phyloP scores from a whole-genome alignment of 768 basidiomycete species.

The Leccinum ochraceum region DNA sequence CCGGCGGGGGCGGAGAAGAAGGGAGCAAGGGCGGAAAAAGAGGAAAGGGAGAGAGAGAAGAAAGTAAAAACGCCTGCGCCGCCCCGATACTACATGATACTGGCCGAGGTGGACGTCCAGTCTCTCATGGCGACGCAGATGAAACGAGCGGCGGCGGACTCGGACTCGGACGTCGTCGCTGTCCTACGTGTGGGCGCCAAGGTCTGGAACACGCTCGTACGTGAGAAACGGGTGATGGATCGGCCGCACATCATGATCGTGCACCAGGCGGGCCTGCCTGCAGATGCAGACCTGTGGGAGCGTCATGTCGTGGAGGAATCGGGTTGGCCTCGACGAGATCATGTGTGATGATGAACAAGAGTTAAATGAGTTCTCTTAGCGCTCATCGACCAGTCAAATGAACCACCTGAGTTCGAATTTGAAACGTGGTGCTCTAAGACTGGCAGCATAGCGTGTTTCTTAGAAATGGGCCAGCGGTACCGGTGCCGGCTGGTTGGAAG shows the following conservation, averaged over 20 bases:
- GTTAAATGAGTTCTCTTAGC: too few species aligned
- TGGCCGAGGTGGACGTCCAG: conserved; percentile 69
- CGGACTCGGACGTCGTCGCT: conserved; percentile 14
- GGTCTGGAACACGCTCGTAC: conserved; percentile 53
- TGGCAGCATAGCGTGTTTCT: too few species aligned
- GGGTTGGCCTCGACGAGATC: not conserved
- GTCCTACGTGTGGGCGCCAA: conserved; percentile 30
- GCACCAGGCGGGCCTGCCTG: conserved; percentile 20
- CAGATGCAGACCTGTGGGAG: conserved; percentile 5
- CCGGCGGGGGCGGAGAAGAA: conserved; percentile 22
- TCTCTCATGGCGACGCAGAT: conserved; percentile 48
- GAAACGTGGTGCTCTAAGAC: too few species aligned
- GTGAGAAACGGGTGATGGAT: conserved; percentile 43
- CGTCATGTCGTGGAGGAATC: conserved; percentile 8
- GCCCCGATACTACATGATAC: conserved; percentile 76
- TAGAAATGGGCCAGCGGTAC: too few species aligned
- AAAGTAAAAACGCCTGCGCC: conserved; percentile 22
- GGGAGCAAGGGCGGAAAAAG: not conserved
- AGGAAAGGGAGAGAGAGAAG: conserved; percentile 21
- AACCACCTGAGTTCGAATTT: too few species aligned
- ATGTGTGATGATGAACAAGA: not conserved
- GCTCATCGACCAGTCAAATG: too few species aligned
- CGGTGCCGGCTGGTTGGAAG: too few species aligned
- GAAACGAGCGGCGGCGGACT: conserved; percentile 11
- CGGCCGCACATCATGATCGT: conserved; percentile 86